phyloP scores from a whole-genome alignment of 2,329 filamentous ascomycete genomes.

The Shiraia sp. region DNA sequence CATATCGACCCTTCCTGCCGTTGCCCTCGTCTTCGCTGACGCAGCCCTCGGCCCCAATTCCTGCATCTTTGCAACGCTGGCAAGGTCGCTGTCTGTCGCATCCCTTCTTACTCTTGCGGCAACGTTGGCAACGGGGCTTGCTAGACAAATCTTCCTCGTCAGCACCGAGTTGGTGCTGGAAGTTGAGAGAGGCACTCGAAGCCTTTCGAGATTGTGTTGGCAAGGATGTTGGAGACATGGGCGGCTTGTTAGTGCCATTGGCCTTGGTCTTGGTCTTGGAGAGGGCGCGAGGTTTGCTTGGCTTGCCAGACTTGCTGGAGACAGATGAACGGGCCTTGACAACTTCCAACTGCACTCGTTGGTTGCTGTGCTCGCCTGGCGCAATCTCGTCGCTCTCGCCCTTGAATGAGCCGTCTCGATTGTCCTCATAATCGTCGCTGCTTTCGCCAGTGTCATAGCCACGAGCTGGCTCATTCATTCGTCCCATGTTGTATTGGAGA shows the following conservation, averaged over 20 bases:
- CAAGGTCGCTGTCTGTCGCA: slow-evolving; percentile 96
- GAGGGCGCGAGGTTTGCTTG: slow-evolving; percentile 45
- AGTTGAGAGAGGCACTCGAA: slow-evolving; percentile 70
- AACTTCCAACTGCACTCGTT: slow-evolving; percentile 49
- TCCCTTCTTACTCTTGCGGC: slow-evolving; percentile 99
- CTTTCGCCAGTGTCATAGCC: slow-evolving; percentile 56
- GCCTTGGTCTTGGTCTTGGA: slow-evolving; percentile 58
- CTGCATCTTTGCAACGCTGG: slow-evolving; percentile 92
- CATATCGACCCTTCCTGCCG: slow-evolving; percentile 91
- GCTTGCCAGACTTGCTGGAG: slow-evolving; percentile 47
- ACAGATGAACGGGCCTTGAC: slow-evolving; percentile 43
- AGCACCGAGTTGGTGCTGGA: slow-evolving; percentile 62
- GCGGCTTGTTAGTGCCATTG: slow-evolving; percentile 45
- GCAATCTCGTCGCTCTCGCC: slow-evolving; percentile 56
- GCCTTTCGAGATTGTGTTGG: slow-evolving; percentile 73
- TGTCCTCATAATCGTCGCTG: slow-evolving; percentile 64
- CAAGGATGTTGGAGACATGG: slow-evolving; percentile 63
- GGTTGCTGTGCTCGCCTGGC: slow-evolving; percentile 39
- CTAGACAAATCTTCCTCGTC: slow-evolving; percentile 91
- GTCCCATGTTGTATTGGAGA: slow-evolving; percentile 32
- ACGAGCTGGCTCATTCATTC: slow-evolving; percentile 37
- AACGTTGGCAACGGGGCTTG: slow-evolving; percentile 96
- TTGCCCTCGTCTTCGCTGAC: slow-evolving; percentile 98
- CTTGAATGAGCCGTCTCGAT: slow-evolving; percentile 57
- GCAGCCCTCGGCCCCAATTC: slow-evolving; percentile 89